These are phyloP conservation scores for Paramarasmius palmivorus DNA, from an alignment of 1,284 basidiomycete species.

Conservation along the genomic window DNA sequence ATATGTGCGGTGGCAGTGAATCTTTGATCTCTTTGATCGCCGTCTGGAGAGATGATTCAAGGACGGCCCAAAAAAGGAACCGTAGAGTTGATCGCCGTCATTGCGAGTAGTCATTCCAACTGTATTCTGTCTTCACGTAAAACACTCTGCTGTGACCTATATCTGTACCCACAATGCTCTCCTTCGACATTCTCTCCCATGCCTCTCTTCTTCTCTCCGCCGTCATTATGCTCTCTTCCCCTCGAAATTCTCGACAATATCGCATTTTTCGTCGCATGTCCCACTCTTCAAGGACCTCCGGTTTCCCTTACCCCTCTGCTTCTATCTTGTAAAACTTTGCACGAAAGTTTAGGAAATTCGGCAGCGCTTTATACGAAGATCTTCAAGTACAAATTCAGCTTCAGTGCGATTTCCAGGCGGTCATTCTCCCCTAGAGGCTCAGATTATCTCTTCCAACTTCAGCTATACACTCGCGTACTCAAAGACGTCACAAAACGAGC, in stretches of 20 bases:
- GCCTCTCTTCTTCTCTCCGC: no score
- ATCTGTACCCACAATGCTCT: no score
- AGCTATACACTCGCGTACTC: constrained; percentile 41
- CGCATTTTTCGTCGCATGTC: constrained; percentile 45
- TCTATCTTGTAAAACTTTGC: constrained; percentile 46
- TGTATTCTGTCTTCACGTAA: no score
- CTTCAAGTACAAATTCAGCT: constrained; percentile 65
- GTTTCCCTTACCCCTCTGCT: constrained; percentile 48
- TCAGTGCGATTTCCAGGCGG: constrained; percentile 50
- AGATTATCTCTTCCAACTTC: constrained; percentile 49
- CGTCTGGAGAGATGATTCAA: no score
- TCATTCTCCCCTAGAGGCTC: constrained; percentile 38
- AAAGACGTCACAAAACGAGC: constrained; percentile 12
- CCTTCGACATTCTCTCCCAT: no score
- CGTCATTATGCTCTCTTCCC: constrained; percentile 38
- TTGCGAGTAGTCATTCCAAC: no score
- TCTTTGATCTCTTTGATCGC: no score
- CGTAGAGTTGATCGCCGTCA: no score
- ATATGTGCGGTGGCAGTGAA: no score
- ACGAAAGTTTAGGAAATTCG: constrained; percentile 33
- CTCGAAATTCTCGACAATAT: constrained; percentile 60
- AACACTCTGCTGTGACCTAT: no score
- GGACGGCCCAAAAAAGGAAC: no score
- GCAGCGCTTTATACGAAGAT: constrained; percentile 56
- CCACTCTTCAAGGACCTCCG: constrained; percentile 42